phyloP scores from a whole-genome alignment of 441 rosid species.

The Arabidopsis hybrid region DNA sequence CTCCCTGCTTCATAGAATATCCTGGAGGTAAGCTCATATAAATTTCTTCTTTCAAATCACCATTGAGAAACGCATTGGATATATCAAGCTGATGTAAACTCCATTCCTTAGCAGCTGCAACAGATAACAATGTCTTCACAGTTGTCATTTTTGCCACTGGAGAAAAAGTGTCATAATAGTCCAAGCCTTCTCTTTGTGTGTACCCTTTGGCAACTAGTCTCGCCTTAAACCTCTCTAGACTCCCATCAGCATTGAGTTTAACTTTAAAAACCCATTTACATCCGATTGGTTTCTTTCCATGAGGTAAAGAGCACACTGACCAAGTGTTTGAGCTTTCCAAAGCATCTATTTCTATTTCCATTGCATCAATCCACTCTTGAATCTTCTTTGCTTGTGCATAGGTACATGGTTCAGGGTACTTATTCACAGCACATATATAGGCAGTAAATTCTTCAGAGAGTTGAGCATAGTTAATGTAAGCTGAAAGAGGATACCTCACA shows the following conservation, averaged over 20 bases:
- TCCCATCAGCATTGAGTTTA: background rate
- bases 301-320: background rate
- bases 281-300: background rate
- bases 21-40: background rate
- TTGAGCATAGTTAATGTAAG: background rate
- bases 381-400: background rate
- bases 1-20: background rate
- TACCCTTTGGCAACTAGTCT: background rate
- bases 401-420: background rate
- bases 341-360: background rate
- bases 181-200: background rate
- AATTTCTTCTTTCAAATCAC: background rate
- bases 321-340: background rate
- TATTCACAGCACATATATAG: background rate
- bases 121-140: background rate
- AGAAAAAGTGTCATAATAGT: background rate
- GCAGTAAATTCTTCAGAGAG: background rate
- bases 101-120: background rate
- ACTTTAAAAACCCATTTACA: background rate
- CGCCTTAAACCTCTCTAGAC: background rate
- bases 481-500: background rate
- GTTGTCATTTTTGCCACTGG: background rate
- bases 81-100: background rate
- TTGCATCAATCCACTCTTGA: background rate
- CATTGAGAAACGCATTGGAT: background rate